A percentile compares a stretch with the other conserved stretches of the same genome.
phyloP scores from a whole-genome alignment of 345 rosid genomes.

The Chamaenerion angustifolium region DNA sequence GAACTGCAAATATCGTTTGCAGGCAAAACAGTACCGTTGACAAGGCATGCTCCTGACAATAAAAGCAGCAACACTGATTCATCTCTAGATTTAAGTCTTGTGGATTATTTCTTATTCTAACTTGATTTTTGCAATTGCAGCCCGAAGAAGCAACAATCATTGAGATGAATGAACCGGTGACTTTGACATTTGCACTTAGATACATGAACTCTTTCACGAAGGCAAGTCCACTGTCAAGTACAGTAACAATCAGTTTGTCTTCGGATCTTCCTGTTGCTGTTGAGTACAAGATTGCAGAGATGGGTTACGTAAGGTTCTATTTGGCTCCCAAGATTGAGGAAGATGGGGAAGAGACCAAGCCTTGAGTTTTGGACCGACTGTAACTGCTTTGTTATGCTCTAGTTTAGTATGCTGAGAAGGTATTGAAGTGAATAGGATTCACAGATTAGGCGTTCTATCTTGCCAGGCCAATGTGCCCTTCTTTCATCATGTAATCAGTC shows the following conservation, averaged over 20 bases:
- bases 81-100: background rate
- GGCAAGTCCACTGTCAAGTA: slow-evolving; percentile 77
- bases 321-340: slow-evolving; percentile 98
- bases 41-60: slow-evolving; percentile 31
- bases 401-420: no score
- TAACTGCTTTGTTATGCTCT: no score
- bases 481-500: no score
- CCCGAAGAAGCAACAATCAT: slow-evolving; percentile 81
- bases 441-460: no score
- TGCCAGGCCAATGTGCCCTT: no score
- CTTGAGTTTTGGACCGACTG: slow-evolving; percentile 7
- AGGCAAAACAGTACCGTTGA: slow-evolving; percentile 92
- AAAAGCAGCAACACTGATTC: background rate
- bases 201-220: slow-evolving; percentile 96
- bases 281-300: slow-evolving; percentile 96
- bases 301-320: slow-evolving; percentile 90
- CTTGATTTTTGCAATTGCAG: slow-evolving; percentile 25
- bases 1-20: slow-evolving; percentile 84
- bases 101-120: background rate
- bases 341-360: slow-evolving; percentile 76
- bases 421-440: no score
- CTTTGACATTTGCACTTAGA: slow-evolving; percentile 84
- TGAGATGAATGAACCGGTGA: slow-evolving; percentile 92
- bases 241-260: slow-evolving; percentile 83
- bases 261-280: slow-evolving; percentile 94